phyloP scores from a whole-genome alignment of 768 basidiomycete genomes.

The Saitozyma podzolica region DNA sequence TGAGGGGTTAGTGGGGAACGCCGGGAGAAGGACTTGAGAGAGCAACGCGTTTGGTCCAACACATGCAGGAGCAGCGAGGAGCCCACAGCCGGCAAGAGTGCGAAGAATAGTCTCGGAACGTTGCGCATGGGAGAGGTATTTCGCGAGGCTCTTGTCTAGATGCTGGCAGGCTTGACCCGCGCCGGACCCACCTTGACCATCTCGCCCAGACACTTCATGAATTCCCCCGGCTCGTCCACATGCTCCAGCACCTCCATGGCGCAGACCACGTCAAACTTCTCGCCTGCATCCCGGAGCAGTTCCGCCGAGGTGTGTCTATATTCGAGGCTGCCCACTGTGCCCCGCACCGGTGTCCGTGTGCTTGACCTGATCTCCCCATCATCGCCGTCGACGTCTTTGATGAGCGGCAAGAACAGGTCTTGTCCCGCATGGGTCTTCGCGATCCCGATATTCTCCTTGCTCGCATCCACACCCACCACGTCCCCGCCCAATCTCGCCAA shows the following conservation, averaged over 20 bases:
- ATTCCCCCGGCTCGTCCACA: conserved; percentile 84
- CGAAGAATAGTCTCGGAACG: no score
- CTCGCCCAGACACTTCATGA: conserved; percentile 75
- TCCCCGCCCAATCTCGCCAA: conserved; percentile 81
- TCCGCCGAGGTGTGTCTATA: conserved; percentile 79
- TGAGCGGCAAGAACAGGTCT: conserved; percentile 64
- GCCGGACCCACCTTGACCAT: conserved; percentile 72
- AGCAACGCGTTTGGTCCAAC: no score
- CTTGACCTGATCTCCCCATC: not conserved
- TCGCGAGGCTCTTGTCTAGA: not conserved
- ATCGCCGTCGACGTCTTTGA: not conserved
- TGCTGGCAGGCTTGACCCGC: not conserved
- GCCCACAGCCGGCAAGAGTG: no score
- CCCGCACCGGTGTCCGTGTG: no score
- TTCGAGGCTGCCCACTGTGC: conserved; percentile 51
- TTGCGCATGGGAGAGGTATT: conserved; percentile 1
- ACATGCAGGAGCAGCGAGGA: no score
- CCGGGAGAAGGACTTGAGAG: no score
- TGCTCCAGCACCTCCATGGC: conserved; percentile 99
- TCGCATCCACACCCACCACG: conserved; percentile 92
- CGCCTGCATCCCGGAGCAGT: conserved; percentile 62
- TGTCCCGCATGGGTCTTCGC: conserved; percentile 76
- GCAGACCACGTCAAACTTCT: conserved; percentile 86
- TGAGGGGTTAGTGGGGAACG: conserved; percentile 47
- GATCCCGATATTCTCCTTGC: conserved; percentile 78